Evolutionary conservation across 805 yeast species (phyloP).

Genomic region (Yarrowia phangngaensis): DNA sequence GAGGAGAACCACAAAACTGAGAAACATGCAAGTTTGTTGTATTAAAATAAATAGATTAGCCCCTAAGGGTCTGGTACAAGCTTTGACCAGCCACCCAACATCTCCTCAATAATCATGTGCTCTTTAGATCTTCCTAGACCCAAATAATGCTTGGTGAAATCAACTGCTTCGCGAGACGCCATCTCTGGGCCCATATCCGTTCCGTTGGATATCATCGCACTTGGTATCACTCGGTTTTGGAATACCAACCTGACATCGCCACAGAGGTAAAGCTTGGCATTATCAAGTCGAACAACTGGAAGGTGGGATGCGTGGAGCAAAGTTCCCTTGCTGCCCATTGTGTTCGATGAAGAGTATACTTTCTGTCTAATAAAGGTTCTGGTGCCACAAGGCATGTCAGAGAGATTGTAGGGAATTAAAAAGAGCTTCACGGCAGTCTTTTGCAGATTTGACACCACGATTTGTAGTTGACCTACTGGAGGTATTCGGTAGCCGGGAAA

Average conservation of each 20-base stretch:
- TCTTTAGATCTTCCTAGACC: constrained; percentile 21
- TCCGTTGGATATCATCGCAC: not conserved
- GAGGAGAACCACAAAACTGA: too few species aligned
- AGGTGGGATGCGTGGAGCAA: constrained; percentile 29
- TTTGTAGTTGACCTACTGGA: constrained; percentile 38
- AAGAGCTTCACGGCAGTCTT: constrained; percentile 38
- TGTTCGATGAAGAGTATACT: constrained; percentile 27
- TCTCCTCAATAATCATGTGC: constrained; percentile 19
- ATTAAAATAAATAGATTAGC: constrained; percentile 8
- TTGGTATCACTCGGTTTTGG: constrained; percentile 21
- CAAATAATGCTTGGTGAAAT: constrained; percentile 14
- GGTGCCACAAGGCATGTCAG: constrained; percentile 35
- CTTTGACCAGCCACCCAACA: constrained; percentile 18
- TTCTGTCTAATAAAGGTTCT: constrained; percentile 39
- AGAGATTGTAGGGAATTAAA: constrained; percentile 38
- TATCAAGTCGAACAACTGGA: constrained; percentile 5
- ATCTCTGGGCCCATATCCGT: not conserved
- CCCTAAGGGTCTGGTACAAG: not conserved
- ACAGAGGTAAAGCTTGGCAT: constrained; percentile 12
- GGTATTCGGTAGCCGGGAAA: constrained; percentile 38
- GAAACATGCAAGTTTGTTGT: too few species aligned
- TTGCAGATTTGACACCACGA: constrained; percentile 38
- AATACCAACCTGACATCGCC: constrained; percentile 18
- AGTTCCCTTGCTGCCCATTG: constrained; percentile 27
- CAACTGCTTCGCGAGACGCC: not conserved